Base-by-base conservation (phyloP, 2,329 filamentous ascomycete genomes). In the Parastagonospora nodorum region DNA sequence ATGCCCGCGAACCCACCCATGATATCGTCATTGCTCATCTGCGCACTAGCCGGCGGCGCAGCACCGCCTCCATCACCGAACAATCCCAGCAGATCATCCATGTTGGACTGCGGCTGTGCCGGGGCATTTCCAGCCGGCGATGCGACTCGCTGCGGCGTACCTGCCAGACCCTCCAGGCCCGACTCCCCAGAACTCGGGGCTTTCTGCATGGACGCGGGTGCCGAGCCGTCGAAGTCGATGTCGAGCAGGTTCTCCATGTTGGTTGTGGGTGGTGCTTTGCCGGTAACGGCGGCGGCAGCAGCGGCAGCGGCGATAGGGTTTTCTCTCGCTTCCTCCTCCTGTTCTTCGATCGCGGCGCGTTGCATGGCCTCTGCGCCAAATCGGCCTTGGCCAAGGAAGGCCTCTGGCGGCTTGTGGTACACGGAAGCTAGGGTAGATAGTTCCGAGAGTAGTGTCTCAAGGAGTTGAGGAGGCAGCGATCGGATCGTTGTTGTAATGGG, bases 321-420 rank as follows among this genome's bases (percentile, higher is more conserved):
- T 64, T 97, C 94, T 55, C 87, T 89, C 1, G 90, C 90, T 65
- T 97, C 91, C 75, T 97, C 87, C 58, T 89, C 85, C 79, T 96
- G 92, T 78, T 99, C 94, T 78, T 96, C 92, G 70, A 99, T 96
- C 53, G 94, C 94, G 43, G 93, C 93, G 61, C 89, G 88, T 75
- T 97, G 94, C 68, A 99, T 91, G 53, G 90, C 92, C 74, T 96
- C 92, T 42, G 94, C 92, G 32, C 93, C 94, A 63, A 90, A 97
- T 38, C 93, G 87, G 36, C 94, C 94, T 76, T 96, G 92, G 62
- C 94, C 94, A 50, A 99, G 88, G 75, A 99, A 99, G n/a, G 93
- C 92, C 82, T 96, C 91, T 38, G 94, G 92, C 8, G 92, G 92
- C 78, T 96, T 97, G 84, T 99, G 94, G 77, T 99, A 99, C 16